Percentiles rank a stretch among this genome's conserved stretches.
These are phyloP conservation scores for Podila verticillata DNA, from an alignment of 192 early-diverging fungal species.

Conservation along the genomic window DNA sequence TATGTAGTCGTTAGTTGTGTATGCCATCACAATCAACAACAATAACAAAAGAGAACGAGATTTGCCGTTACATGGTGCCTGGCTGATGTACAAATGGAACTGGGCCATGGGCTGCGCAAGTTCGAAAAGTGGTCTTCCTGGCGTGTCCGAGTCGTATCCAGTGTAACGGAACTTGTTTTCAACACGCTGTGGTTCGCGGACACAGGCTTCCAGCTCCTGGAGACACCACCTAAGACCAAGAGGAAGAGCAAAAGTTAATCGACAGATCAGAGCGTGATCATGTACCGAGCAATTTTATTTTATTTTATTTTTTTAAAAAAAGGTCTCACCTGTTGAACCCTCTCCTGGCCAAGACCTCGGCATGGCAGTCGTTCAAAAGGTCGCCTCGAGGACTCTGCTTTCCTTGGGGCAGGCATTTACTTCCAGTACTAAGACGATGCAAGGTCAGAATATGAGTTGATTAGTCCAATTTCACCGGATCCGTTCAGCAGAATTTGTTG, in stretches of 20 bases:
- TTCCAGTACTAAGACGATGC: conserved; percentile 70
- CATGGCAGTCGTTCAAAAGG: conserved; percentile 85
- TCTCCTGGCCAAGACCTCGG: conserved; percentile 87
- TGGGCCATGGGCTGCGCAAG: conserved; percentile 14
- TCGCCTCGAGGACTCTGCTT: conserved; percentile 71
- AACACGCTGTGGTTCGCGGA: conserved; percentile 2
- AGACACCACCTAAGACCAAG: conserved; percentile 30
- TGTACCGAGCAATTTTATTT: background rate
- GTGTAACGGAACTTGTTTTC: conserved; percentile 25
- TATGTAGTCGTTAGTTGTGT: background rate
- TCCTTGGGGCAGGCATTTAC: conserved; percentile 79
- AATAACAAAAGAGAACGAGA: background rate
- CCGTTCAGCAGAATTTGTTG: too few relatives aligned
- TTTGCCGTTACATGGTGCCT: conserved; percentile 73
- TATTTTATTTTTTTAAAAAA: too few relatives aligned
- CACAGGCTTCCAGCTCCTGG: conserved; percentile 16
- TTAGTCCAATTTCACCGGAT: background rate
- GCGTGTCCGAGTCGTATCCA: background rate
- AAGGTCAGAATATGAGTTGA: background rate
- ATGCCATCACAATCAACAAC: background rate
- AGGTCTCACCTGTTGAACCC: conserved; percentile 69
- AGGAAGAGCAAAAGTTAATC: background rate
- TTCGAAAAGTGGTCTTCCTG: conserved; percentile 14
- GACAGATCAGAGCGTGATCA: background rate
- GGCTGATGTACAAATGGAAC: conserved; percentile 83